Evolutionary conservation across 306 rosid species (phyloP).

Genomic region (Rubus idaeus): DNA sequence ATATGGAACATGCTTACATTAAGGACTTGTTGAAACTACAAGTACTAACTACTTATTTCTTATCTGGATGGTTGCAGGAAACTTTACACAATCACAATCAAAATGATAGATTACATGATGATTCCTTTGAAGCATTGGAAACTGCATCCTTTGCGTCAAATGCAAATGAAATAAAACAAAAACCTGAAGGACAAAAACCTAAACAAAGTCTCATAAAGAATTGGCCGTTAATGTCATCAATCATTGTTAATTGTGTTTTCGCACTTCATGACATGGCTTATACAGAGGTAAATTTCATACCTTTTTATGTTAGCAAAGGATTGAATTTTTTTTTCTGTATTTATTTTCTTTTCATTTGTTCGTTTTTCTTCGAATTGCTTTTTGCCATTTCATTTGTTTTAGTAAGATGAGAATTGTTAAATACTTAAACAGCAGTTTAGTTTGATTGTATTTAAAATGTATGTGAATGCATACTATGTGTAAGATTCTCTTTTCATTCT

Average conservation of each 20-base stretch:
- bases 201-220: conserved; percentile 60
- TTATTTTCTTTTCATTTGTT: background rate
- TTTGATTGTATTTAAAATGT: background rate
- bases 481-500: background rate
- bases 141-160: conserved; percentile 29
- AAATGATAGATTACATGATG: background rate
- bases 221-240: conserved; percentile 88
- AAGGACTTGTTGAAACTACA: background rate
- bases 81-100: conserved; percentile 63
- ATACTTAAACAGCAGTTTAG: background rate
- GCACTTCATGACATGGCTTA: conserved; percentile 85
- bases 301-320: background rate
- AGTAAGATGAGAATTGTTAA: background rate
- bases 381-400: background rate
- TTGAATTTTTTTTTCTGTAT: background rate
- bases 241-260: conserved; percentile 56
- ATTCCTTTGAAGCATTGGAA: conserved; percentile 46
- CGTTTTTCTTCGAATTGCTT: background rate
- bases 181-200: background rate
- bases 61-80: conserved; percentile 51
- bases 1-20: background rate
- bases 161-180: conserved; percentile 14
- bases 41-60: background rate
- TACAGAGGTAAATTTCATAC: conserved; percentile 53
- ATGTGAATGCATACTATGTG: background rate